Conservation (phyloP, 2,329 filamentous ascomycete species). For the Blastomyces silverae region DNA sequence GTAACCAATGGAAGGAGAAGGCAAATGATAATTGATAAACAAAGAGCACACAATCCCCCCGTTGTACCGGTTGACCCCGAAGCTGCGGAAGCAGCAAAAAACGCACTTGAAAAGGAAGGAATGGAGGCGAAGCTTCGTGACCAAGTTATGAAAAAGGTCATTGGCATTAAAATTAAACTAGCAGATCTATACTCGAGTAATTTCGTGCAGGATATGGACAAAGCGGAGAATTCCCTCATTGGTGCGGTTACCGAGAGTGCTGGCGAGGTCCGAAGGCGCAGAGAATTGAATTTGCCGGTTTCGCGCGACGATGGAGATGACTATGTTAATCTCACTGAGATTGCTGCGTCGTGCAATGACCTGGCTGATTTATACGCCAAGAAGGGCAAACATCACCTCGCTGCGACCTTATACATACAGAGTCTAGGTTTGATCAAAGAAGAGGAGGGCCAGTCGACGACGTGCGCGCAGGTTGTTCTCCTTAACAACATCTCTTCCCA, state of each 20-base stretch:
- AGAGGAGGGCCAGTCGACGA: conserved; percentile 39
- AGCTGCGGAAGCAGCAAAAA: conserved; percentile 19
- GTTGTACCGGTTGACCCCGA: conserved; percentile 22
- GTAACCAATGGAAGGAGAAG: conserved; percentile 27
- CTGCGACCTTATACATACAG: conserved; percentile 79
- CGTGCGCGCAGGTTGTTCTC: conserved; percentile 72
- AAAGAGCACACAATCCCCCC: conserved; percentile 17
- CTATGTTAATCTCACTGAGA: conserved; percentile 38
- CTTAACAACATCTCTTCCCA: conserved; percentile 51
- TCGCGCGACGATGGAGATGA: conserved; percentile 42
- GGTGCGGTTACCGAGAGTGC: conserved; percentile 77
- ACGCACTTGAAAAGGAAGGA: conserved; percentile 22
- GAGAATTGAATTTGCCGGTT: conserved; percentile 59
- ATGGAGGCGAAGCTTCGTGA: conserved; percentile 45
- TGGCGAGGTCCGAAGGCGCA: conserved; percentile 63
- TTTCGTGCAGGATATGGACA: conserved; percentile 65
- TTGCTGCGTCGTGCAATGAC: conserved; percentile 43
- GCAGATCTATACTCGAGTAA: conserved; percentile 74
- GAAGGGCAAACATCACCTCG: conserved; percentile 68
- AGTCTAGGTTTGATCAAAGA: conserved; percentile 62
- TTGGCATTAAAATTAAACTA: conserved; percentile 74
- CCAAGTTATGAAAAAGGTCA: conserved; percentile 54
- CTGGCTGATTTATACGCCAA: conserved; percentile 70
- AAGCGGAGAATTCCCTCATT: conserved; percentile 66
- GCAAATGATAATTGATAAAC: conserved; percentile 21